Evolutionary conservation across 805 yeast species (phyloP).

Genomic region (Saccharomycopsis sp.): DNA sequence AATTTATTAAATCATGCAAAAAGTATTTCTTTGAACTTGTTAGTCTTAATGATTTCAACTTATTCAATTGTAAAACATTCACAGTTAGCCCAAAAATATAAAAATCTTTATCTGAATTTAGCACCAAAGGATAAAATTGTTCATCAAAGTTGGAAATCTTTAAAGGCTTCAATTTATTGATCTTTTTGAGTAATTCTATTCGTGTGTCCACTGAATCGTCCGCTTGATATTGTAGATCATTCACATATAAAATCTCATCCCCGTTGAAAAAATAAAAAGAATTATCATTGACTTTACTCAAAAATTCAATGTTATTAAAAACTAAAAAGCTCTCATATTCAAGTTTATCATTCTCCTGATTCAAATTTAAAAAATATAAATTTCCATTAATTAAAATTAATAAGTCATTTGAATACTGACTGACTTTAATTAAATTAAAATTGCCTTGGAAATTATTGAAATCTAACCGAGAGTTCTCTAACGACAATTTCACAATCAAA

Average conservation of each 20-base stretch:
- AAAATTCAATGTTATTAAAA: constrained; percentile 21
- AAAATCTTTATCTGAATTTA: constrained; percentile 28
- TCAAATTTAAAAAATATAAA: constrained; percentile 21
- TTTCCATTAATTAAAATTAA: constrained; percentile 26
- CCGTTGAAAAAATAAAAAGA: constrained; percentile 35
- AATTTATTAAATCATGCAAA: constrained; percentile 39
- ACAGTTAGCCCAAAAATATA: constrained; percentile 39
- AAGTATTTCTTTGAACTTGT: constrained; percentile 35
- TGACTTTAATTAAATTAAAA: constrained; percentile 14
- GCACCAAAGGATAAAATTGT: constrained; percentile 25
- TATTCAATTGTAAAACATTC: constrained; percentile 25
- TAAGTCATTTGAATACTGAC: constrained; percentile 22
- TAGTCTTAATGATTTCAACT: constrained; percentile 30
- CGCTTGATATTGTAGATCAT: constrained; percentile 4
- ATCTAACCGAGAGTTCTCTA: constrained; percentile 21
- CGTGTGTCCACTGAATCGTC: not conserved
- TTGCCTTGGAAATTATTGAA: constrained; percentile 21
- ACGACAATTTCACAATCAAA: constrained; percentile 15
- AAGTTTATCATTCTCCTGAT: not conserved
- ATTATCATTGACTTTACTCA: constrained; percentile 24
- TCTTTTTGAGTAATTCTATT: constrained; percentile 2
- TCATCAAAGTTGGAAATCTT: constrained; percentile 27
- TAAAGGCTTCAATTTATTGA: constrained; percentile 17
- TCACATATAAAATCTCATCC: constrained; percentile 26
- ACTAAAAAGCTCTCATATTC: constrained; percentile 16